Evolutionary conservation across 352 stramenopile genomes (phyloP).

Genomic region (Phytophthora capsici): DNA sequence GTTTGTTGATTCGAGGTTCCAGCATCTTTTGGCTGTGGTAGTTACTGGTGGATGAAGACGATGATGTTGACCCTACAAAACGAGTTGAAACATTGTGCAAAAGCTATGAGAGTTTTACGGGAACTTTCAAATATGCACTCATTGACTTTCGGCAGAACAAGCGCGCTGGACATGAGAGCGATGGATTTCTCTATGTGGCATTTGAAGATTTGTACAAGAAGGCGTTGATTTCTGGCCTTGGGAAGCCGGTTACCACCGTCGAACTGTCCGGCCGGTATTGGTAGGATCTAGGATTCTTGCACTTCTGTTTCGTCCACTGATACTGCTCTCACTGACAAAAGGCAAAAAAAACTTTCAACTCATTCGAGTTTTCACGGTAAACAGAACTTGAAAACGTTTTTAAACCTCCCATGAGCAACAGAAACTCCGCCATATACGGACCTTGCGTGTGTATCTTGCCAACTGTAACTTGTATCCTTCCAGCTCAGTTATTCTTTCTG

Average conservation of each 20-base stretch:
- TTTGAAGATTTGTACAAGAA: conserved; percentile 40
- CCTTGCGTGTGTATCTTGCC: background rate
- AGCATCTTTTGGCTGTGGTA: conserved; percentile 33
- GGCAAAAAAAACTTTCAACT: no score
- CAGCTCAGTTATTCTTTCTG: no score
- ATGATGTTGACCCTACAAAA: conserved; percentile 21
- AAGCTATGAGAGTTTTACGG: conserved; percentile 24
- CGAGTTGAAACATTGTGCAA: conserved; percentile 31
- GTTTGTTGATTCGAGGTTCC: conserved; percentile 34
- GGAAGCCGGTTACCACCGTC: conserved; percentile 1
- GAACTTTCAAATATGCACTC: conserved; percentile 36
- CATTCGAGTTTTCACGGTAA: no score
- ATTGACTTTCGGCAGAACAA: conserved; percentile 40
- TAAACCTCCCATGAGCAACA: conserved; percentile 23
- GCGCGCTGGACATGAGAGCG: conserved; percentile 23
- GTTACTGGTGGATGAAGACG: conserved; percentile 39
- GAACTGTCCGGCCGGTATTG: conserved; percentile 1
- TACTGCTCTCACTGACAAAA: no score
- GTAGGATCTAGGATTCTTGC: no score
- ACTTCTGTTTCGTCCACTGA: no score
- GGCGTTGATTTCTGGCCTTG: conserved; percentile 15
- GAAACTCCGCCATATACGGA: conserved; percentile 40
- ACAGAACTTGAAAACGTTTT: no score
- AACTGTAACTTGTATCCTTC: background rate
- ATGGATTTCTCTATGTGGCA: conserved; percentile 35